A percentile compares a stretch with the other conserved stretches of the same genome.
phyloP scores from a whole-genome alignment of 352 stramenopile species.

The Phytopythium oedochilum region DNA sequence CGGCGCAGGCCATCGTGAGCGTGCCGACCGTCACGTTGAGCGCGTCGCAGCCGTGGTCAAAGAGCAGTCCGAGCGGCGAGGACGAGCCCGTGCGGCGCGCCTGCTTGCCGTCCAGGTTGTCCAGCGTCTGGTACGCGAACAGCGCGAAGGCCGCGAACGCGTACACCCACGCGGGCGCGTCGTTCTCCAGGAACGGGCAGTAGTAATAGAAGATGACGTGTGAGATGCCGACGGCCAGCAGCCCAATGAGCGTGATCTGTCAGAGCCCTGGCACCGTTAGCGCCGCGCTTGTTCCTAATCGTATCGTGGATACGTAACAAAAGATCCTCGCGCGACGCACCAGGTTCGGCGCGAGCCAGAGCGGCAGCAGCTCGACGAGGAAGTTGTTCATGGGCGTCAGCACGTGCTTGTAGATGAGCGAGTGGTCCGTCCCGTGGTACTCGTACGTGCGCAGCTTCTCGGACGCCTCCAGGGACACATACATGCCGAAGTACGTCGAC shows the following conservation, averaged over 20 bases:
- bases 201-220: slow-evolving; percentile 67
- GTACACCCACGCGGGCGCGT: slow-evolving; percentile 75
- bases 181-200: slow-evolving; percentile 66
- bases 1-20: slow-evolving; percentile 75
- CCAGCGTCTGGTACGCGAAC: slow-evolving; percentile 96
- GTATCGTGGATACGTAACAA: too few relatives aligned
- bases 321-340: too few relatives aligned
- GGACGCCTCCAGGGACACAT: slow-evolving; percentile 79
- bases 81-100: slow-evolving; percentile 91
- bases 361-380: slow-evolving; percentile 63
- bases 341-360: slow-evolving; percentile 81
- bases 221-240: slow-evolving; percentile 57
- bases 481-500: slow-evolving; percentile 87
- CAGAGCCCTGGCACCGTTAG: neutral
- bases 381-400: slow-evolving; percentile 86
- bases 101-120: slow-evolving; percentile 99
- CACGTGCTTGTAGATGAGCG: slow-evolving; percentile 84
- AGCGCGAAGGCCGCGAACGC: slow-evolving; percentile 61
- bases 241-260: slow-evolving; percentile 72
- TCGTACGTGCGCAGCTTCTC: slow-evolving; percentile 85
- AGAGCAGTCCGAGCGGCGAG: slow-evolving; percentile 96
- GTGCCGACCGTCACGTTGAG: slow-evolving; percentile 79
- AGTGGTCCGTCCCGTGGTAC: slow-evolving; percentile 85
- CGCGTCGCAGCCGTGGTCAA: slow-evolving; percentile 96
- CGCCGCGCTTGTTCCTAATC: too few relatives aligned